phyloP scores from a whole-genome alignment of 768 basidiomycete species.

The Lactarius quietus region DNA sequence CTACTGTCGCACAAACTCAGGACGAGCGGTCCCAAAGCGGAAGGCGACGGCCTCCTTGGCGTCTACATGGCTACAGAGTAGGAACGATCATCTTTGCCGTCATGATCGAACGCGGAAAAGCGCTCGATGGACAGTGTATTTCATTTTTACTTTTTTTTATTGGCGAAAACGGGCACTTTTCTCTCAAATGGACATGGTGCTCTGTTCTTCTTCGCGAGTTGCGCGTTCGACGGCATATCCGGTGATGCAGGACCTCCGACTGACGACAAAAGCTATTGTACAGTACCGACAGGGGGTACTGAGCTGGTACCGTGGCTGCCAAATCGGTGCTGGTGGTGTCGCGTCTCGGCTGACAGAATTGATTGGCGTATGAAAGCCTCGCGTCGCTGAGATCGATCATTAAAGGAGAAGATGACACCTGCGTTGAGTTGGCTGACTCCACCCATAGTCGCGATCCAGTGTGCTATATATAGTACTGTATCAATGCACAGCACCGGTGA shows the following conservation, averaged over 20 bases:
- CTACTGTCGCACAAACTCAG: not conserved
- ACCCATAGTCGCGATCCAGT: not conserved
- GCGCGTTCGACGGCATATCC: not conserved
- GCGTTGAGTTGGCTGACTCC: not conserved
- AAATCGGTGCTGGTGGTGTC: not conserved
- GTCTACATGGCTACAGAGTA: not conserved
- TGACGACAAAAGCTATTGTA: not conserved
- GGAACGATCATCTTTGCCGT: not conserved
- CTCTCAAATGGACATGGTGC: not conserved
- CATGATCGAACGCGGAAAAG: not conserved
- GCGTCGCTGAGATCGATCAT: not conserved
- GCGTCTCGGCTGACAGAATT: not conserved
- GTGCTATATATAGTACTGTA: too few relatives aligned
- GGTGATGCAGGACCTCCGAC: not conserved
- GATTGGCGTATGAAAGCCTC: not conserved
- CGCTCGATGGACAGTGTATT: not conserved
- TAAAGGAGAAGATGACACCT: not conserved
- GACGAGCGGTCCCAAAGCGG: not conserved
- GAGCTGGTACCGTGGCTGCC: not conserved
- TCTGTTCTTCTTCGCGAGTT: not conserved
- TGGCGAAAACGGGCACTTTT: not conserved
- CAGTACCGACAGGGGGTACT: not conserved
- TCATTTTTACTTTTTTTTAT: not conserved
- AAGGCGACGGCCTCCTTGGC: not conserved
- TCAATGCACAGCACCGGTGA: not conserved